Conservation (phyloP, 2,329 filamentous ascomycete genomes). For the Penicillium sp. region DNA sequence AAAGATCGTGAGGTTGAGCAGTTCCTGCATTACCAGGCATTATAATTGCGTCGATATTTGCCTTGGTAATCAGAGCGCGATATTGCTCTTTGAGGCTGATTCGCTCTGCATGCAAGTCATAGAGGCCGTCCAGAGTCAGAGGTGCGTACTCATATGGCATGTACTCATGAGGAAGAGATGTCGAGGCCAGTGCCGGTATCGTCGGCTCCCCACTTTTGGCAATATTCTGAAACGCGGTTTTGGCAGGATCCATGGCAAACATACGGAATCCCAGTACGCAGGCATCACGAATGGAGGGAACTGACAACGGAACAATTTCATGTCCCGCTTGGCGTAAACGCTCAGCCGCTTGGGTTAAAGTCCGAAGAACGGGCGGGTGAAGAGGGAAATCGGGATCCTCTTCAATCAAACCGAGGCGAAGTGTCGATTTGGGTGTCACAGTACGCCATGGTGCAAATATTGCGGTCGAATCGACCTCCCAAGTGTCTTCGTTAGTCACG, state of each 20-base stretch:
- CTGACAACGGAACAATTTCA: slow-evolving; percentile 3
- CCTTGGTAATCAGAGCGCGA: slow-evolving; percentile 40
- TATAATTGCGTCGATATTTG: slow-evolving; percentile 52
- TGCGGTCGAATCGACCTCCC: slow-evolving; percentile 23
- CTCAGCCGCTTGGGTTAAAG: slow-evolving; percentile 3
- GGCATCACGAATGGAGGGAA: slow-evolving; percentile 5
- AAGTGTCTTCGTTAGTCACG: slow-evolving; percentile 21
- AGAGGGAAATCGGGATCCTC: slow-evolving; percentile 17
- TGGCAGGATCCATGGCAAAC: slow-evolving; percentile 16
- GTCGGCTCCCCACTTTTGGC: slow-evolving; percentile 41
- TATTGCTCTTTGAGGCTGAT: slow-evolving; percentile 38
- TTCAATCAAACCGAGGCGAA: slow-evolving; percentile 12
- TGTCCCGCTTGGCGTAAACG: slow-evolving; percentile 11
- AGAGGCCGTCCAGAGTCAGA: slow-evolving; percentile 41
- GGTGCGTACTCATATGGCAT: slow-evolving; percentile 7
- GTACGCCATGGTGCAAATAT: slow-evolving; percentile 27
- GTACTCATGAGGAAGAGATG: slow-evolving; percentile 16
- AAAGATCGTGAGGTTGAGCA: slow-evolving; percentile 54
- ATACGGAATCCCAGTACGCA: slow-evolving; percentile 11
- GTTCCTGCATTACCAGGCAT: slow-evolving; percentile 51
- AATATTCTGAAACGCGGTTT: slow-evolving; percentile 30
- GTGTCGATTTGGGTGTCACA: slow-evolving; percentile 8
- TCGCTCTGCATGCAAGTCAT: slow-evolving; percentile 44
- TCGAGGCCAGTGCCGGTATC: slow-evolving; percentile 16
- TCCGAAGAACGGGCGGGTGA: slow-evolving; percentile 18